Evolutionary conservation across 225 moss, liverwort and hornwort genomes (phyloP).

Genomic region (Bryoerythrophyllum caledonicum): DNA sequence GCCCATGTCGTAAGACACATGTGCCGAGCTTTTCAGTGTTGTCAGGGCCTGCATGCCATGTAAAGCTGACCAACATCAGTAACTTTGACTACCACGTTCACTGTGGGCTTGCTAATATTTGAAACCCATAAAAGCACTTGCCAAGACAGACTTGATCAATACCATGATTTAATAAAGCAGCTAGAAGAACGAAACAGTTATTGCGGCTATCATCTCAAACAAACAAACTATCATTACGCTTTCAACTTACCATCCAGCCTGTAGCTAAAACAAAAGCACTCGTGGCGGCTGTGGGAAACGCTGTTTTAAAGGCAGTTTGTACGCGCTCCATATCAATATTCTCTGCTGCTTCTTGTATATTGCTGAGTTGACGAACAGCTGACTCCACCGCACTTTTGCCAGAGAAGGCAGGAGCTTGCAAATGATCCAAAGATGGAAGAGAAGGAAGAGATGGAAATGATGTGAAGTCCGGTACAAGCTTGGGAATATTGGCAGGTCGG

Average conservation of each 20-base stretch:
- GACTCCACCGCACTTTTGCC: constrained; percentile 20
- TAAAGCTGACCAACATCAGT: constrained; percentile 29
- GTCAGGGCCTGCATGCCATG: constrained; percentile 47
- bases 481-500: constrained; percentile 32
- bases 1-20: constrained; percentile 62
- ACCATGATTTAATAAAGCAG: background rate
- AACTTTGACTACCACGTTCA: constrained; percentile 12
- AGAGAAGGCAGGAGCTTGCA: constrained; percentile 32
- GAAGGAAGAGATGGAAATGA: constrained; percentile 38
- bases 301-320: constrained; percentile 22
- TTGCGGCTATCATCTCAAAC: constrained; percentile 12
- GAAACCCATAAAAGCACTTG: constrained; percentile 10
- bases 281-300: constrained; percentile 36
- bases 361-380: constrained; percentile 26
- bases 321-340: constrained; percentile 34
- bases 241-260: constrained; percentile 64
- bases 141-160: constrained; percentile 1
- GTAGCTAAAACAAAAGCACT: constrained; percentile 58
- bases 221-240: constrained; percentile 4
- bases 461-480: constrained; percentile 38
- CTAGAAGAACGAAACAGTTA: constrained; percentile 11
- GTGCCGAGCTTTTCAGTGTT: constrained; percentile 53
- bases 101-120: background rate
- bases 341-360: constrained; percentile 25
- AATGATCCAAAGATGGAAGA: constrained; percentile 33